A percentile compares a stretch with the other conserved stretches of the same genome.
Evolutionary conservation across 1,284 basidiomycete genomes (phyloP).

Genomic region (Puccinia coronata): DNA sequence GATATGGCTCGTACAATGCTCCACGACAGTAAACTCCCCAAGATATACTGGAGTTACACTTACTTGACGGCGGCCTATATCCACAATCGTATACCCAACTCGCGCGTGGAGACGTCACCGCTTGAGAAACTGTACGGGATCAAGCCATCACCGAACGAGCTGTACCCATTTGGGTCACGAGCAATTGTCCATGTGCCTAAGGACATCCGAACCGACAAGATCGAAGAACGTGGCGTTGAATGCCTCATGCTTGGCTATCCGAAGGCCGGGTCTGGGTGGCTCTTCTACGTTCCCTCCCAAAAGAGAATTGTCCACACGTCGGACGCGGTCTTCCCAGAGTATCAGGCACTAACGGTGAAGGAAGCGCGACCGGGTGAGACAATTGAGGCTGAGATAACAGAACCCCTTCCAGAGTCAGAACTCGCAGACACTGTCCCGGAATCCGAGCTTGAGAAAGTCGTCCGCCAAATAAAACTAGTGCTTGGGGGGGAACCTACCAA

Average conservation of each 20-base stretch:
- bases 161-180: too few relatives aligned
- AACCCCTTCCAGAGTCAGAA: too few relatives aligned
- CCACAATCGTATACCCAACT: slow-evolving; percentile 11
- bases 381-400: too few relatives aligned
- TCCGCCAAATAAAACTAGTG: too few relatives aligned
- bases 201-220: not conserved
- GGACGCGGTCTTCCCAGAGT: too few relatives aligned
- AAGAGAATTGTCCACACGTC: too few relatives aligned
- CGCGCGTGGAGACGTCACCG: not conserved
- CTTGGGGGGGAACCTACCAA: too few relatives aligned
- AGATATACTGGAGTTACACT: not conserved
- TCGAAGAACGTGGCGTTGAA: slow-evolving; percentile 1
- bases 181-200: slow-evolving; percentile 24
- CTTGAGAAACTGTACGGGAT: not conserved
- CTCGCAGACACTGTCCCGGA: too few relatives aligned
- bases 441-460: too few relatives aligned
- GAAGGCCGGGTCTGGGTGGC: not conserved
- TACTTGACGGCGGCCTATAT: not conserved
- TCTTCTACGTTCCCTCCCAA: too few relatives aligned
- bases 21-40: not conserved
- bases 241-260: not conserved
- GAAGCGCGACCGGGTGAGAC: not conserved
- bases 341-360: too few relatives aligned
- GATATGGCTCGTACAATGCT: slow-evolving; percentile 1
- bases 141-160: not conserved